phyloP scores from a whole-genome alignment of 2,329 filamentous ascomycete species.

The Fusarium albidum region DNA sequence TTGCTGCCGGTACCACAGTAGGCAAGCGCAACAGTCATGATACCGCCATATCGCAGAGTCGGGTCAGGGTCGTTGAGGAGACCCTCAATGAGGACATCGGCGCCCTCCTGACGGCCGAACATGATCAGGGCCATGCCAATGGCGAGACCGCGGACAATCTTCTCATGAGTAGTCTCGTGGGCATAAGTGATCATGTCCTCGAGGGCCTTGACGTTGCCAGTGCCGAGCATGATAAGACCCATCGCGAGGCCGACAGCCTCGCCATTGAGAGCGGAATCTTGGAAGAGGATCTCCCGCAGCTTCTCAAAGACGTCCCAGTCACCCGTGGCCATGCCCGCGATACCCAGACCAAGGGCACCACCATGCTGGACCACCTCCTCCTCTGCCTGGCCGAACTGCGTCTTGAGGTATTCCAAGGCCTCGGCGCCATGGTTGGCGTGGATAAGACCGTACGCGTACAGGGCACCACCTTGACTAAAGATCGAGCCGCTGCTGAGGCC shows the following conservation, averaged over 20 bases:
- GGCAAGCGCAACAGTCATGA: constrained; percentile 97
- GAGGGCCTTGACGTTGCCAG: constrained; percentile 91
- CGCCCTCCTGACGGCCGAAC: constrained; percentile 94
- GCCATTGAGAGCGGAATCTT: constrained; percentile 94
- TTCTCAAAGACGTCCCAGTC: constrained; percentile 91
- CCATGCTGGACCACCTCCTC: constrained; percentile 98
- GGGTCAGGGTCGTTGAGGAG: constrained; percentile 94
- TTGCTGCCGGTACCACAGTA: constrained; percentile 98
- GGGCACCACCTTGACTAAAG: constrained; percentile 94
- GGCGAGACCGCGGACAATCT: constrained; percentile 95
- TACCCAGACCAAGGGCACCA: constrained; percentile 91
- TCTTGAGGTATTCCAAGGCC: constrained; percentile 81
- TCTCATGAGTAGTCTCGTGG: constrained; percentile 98
- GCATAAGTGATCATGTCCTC: constrained; percentile 98
- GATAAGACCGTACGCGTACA: constrained; percentile 95
- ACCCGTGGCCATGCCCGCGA: constrained; percentile 97
- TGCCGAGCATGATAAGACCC: constrained; percentile 98
- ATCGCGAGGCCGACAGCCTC: constrained; percentile 96
- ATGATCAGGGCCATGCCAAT: constrained; percentile 98
- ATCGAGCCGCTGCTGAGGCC: constrained; percentile 82
- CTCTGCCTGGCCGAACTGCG: constrained; percentile 76
- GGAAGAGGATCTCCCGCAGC: constrained; percentile 86
- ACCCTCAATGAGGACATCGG: constrained; percentile 93
- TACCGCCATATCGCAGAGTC: constrained; percentile 93
- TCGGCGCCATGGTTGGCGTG: constrained; percentile 97